phyloP scores from a whole-genome alignment of 768 basidiomycete species.

The Boletus sp. region DNA sequence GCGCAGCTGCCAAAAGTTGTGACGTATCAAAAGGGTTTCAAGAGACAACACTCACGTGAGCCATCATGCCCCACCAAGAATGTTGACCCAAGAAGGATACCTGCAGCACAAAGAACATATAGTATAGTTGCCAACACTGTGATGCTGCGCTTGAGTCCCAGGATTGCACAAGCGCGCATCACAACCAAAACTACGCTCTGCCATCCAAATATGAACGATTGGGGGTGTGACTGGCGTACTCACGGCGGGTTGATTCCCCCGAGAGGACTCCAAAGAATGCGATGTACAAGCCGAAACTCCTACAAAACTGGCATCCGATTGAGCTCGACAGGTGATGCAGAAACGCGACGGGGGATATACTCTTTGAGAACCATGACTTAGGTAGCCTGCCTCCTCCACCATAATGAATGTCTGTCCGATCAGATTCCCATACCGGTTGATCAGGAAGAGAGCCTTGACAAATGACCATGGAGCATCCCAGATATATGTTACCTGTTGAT shows the following conservation, averaged over 20 bases:
- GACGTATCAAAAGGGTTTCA: neutral
- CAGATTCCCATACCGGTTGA: conserved; percentile 18
- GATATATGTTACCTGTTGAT: conserved; percentile 12
- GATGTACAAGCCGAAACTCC: neutral
- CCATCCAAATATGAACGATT: neutral
- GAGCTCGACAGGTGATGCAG: neutral
- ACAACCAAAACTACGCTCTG: conserved; percentile 19
- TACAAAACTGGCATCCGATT: conserved; percentile 15
- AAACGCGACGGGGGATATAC: conserved; percentile 1
- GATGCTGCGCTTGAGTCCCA: conserved; percentile 9
- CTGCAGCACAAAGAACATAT: conserved; percentile 11
- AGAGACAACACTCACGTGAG: neutral
- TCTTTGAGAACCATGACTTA: conserved; percentile 10
- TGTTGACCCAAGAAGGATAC: neutral
- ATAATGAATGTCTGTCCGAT: conserved; percentile 17
- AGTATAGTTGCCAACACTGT: neutral
- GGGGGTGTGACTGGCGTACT: neutral
- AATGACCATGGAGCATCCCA: conserved; percentile 17
- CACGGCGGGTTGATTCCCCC: conserved; percentile 24
- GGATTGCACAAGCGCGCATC: conserved; percentile 24
- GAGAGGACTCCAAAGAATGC: conserved; percentile 5
- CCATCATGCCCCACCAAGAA: neutral
- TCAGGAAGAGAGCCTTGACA: conserved; percentile 13
- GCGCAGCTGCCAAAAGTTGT: neutral
- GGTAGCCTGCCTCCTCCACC: conserved; percentile 23